phyloP scores from a whole-genome alignment of 768 basidiomycete genomes.

The Pleurotus salmoneostramineus region DNA sequence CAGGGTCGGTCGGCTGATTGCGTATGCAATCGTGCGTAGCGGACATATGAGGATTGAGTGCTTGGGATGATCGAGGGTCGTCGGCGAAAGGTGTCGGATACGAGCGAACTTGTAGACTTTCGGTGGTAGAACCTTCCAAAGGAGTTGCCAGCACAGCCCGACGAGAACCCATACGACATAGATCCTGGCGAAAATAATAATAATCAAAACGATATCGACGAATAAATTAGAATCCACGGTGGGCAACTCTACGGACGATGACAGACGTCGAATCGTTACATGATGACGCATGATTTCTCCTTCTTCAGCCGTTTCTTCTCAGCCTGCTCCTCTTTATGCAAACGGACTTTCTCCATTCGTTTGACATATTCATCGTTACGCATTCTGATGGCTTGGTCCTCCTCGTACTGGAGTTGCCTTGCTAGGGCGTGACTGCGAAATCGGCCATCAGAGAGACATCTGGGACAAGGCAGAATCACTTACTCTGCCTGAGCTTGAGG shows the following conservation, averaged over 20 bases:
- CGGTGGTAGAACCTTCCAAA: too few species aligned
- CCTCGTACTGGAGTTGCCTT: conserved; percentile 76
- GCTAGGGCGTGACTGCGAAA: conserved; percentile 28
- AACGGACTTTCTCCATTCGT: neutral
- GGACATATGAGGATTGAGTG: too few species aligned
- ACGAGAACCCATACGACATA: too few species aligned
- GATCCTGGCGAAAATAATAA: neutral
- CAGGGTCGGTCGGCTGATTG: too few species aligned
- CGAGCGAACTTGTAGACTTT: too few species aligned
- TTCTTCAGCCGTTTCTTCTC: conserved; percentile 7
- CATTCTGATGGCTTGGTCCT: conserved; percentile 50
- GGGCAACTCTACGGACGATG: neutral
- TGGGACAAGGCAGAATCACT: conserved; percentile 19
- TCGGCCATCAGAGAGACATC: conserved; percentile 1
- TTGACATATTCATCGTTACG: neutral
- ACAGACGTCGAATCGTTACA: neutral
- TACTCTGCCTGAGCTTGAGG: conserved; percentile 55
- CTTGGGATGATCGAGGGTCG: too few species aligned
- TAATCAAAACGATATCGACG: neutral
- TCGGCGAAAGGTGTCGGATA: too few species aligned
- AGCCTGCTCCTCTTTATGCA: neutral
- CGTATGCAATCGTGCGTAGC: too few species aligned
- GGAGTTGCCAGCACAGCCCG: too few species aligned
- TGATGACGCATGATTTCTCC: conserved; percentile 5
- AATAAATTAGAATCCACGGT: neutral